These are phyloP conservation scores for Ramaria sp. DNA, from an alignment of 768 basidiomycete species.

Conservation along the genomic window DNA sequence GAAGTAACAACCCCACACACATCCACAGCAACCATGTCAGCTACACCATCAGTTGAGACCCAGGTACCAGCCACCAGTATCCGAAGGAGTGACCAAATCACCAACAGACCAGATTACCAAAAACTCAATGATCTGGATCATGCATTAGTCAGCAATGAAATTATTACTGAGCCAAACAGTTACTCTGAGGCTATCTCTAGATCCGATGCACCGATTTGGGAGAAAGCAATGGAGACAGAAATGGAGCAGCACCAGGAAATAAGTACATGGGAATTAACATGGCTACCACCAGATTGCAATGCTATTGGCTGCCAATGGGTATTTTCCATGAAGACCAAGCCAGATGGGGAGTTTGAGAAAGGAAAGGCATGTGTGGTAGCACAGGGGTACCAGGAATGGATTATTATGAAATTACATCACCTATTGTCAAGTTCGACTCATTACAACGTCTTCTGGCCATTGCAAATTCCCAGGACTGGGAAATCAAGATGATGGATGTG, in stretches of 20 bases:
- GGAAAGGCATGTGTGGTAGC: constrained; percentile 19
- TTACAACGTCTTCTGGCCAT: constrained; percentile 18
- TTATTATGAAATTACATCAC: constrained; percentile 28
- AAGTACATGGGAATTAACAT: constrained; percentile 15
- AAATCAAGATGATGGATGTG: constrained; percentile 22
- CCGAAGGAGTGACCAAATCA: no score
- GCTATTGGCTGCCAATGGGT: constrained; percentile 19
- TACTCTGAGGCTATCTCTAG: constrained; percentile 8
- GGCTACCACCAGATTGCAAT: constrained; percentile 11
- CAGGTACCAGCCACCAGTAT: not conserved
- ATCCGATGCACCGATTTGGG: constrained; percentile 15
- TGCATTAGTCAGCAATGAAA: not conserved
- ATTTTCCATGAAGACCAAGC: constrained; percentile 15
- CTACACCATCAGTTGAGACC: no score
- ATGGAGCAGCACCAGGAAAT: constrained; percentile 13
- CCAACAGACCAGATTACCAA: no score
- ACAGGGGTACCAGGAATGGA: constrained; percentile 20
- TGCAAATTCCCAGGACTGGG: constrained; percentile 18
- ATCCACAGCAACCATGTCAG: no score
- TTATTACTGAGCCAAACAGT: constrained; percentile 4
- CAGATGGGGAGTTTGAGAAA: constrained; percentile 14
- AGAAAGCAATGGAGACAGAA: constrained; percentile 17
- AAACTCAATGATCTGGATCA: not conserved
- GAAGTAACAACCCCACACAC: no score
- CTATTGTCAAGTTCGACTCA: constrained; percentile 27